Base-by-base conservation (phyloP, 331 rosid genomes). In the Malus hybrid region DNA sequence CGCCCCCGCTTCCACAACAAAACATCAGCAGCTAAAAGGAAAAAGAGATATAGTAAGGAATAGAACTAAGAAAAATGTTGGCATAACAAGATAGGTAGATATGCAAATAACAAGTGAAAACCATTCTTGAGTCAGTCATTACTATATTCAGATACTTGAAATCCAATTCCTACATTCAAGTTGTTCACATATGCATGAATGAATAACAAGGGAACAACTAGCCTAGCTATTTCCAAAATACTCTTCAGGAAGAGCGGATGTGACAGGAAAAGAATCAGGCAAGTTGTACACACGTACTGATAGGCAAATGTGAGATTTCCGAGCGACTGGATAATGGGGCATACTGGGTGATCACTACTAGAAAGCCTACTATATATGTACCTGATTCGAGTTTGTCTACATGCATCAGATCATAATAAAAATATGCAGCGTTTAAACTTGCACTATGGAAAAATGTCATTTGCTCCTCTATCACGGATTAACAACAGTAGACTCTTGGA, bases 1-100 rank as follows among this genome's bases (percentile, higher is more conserved):
- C 57, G 82, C 85, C 83, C 69, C 82, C 64, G 85, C 87, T 86
- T 94, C 99, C 97, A 90, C 77, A 89, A 76, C 22, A 92, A 83
- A 81, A 92, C 86, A 80, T 92, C 99, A 63, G 95, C 85, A 81
- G 86, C 99, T 94, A 82, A 59, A 83, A 71, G 2, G 63, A 28
- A 77, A 52, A 74, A 22, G 69, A 72, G 22, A 83, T 60, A 44
- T 7, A 36, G 54, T 32, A 24, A 65, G 50, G 34, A n/a, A 44
- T 68, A 69, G 18, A 78, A 39, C 52, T 63, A 22, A 18, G 28
- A 29, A 34, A 59, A 59, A 79, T 15, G 33, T 68, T 52, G 46
- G 52, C 22, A 28, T 13, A 18, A 68, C 39, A 48, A 69, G 10
- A 78, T 5, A 29, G 11, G 29, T 28, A 44, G 66, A 70, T 7